Evolutionary conservation across 257 asterid species (phyloP).

Genomic region (Fraxinus pennsylvanica): DNA sequence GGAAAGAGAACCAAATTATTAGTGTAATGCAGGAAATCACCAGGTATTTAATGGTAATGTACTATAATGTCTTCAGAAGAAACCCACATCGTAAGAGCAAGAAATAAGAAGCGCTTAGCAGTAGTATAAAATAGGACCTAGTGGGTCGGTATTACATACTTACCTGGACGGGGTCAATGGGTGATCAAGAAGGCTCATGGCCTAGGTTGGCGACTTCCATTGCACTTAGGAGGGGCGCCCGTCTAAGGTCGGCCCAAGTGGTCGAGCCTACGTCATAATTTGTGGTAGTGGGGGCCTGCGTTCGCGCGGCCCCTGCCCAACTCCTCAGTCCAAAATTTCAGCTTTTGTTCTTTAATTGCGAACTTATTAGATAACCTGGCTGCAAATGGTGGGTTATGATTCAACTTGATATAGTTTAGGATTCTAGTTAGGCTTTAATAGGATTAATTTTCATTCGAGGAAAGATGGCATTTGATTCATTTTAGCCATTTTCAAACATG

Average conservation of each 20-base stretch:
- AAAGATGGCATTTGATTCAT: too few relatives aligned
- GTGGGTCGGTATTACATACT: not conserved
- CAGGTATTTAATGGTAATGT: not conserved
- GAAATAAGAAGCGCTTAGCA: not conserved
- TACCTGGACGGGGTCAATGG: conserved; percentile 49
- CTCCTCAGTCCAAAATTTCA: not conserved
- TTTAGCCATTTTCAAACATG: too few relatives aligned
- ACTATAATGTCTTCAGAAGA: not conserved
- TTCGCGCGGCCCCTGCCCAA: conserved; percentile 20
- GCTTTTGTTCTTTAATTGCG: too few relatives aligned
- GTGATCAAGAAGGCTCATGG: conserved; percentile 32
- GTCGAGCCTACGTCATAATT: conserved; percentile 28
- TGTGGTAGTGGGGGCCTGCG: conserved; percentile 17
- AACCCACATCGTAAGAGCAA: not conserved
- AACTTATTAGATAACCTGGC: too few relatives aligned
- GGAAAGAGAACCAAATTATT: not conserved
- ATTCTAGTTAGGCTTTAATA: too few relatives aligned
- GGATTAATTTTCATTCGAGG: too few relatives aligned
- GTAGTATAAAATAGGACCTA: not conserved
- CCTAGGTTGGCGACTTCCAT: conserved; percentile 36
- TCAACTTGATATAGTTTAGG: too few relatives aligned
- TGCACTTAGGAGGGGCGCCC: conserved; percentile 25
- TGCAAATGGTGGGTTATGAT: too few relatives aligned
- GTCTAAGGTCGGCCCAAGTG: conserved; percentile 18
- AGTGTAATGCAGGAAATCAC: not conserved